Base-by-base conservation (phyloP, 2,329 filamentous ascomycete species). In the Monilinia vaccinii-corymbosi region DNA sequence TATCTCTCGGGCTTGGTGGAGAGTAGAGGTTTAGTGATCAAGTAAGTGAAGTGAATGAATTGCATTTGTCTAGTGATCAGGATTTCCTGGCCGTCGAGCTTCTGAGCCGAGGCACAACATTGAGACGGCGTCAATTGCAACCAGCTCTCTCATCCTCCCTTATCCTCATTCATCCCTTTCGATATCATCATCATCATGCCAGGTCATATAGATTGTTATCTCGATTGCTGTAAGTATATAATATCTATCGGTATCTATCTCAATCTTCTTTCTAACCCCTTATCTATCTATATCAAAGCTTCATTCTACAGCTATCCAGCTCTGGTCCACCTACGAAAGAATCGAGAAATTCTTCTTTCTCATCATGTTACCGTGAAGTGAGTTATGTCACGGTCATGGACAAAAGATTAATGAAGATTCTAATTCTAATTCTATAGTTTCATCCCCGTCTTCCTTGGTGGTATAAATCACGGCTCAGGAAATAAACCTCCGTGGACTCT, bases 401-500 rank as follows among this genome's bases (percentile, higher is more conserved):
- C 38, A 18, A 40, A 8, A 11, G 23, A 28, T 49, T 42, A 6
- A 6, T 6, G 3, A 25, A n/a, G 46, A 38, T 58, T 31, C 36
- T 50, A 60, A 36, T n/a, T n/a, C 13, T 31, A 48, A 56, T 55
- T 11, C 25, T 16, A 23, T 28, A 89, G 86, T 55, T 81, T 88
- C 66, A 79, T 87, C 64, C 89, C 89, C 16, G 78, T 91, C 56
- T 86, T 92, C 69, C 77, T 93, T 16, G 85, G 83, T 31, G 86
- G 79, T 49, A 82, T 89, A 69, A 88, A 85, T 28, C 40, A 55
- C 21, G 52, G 53, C 25, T 32, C 65, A 83, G 86, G 87, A 53
- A 93, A 94, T 72, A 83, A 83, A 65, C 88, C 89, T 0, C 89
- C 89, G 1, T 91, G 87, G 86, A 77, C 77, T 0, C 76, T 89